Percentiles rank a stretch among this genome's conserved stretches.
Conservation (phyloP, 768 basidiomycete species). For the Mycena vitilis region DNA sequence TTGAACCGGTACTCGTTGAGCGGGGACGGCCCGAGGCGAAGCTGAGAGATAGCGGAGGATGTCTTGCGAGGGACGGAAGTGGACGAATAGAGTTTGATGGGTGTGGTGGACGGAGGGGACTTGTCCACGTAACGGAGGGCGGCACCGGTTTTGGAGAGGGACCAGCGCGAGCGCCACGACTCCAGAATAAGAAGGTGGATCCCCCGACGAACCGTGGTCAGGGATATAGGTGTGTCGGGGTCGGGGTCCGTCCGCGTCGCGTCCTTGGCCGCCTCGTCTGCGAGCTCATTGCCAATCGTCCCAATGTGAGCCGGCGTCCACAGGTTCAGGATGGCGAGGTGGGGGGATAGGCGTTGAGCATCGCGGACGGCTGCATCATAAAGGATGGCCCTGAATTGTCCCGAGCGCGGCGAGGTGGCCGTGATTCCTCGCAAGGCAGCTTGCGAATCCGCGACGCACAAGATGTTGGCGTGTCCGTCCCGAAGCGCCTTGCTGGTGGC, state of each 20-base stretch:
- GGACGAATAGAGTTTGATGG: not conserved
- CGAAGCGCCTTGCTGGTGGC: too few species aligned
- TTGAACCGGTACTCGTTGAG: not conserved
- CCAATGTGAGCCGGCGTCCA: not conserved
- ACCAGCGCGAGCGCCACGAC: not conserved
- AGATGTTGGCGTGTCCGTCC: not conserved
- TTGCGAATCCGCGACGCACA: not conserved
- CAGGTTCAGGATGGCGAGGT: not conserved
- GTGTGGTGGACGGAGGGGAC: not conserved
- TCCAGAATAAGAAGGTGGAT: not conserved
- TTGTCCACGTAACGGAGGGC: not conserved
- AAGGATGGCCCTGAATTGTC: not conserved
- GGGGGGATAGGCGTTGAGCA: not conserved
- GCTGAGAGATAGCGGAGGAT: slow-evolving; percentile 1
- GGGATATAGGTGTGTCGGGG: not conserved
- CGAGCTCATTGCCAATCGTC: not conserved
- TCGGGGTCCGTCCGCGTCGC: not conserved
- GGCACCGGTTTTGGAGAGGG: not conserved
- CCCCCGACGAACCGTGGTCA: not conserved
- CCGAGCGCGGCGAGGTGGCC: not conserved
- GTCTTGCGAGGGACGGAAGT: not conserved
- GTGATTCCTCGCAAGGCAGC: not conserved
- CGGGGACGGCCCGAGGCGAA: not conserved
- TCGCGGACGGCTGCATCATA: not conserved
- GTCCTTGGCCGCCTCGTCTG: not conserved